Base-by-base conservation (phyloP, 2,329 filamentous ascomycete genomes). In the Cladophialophora yegresii region DNA sequence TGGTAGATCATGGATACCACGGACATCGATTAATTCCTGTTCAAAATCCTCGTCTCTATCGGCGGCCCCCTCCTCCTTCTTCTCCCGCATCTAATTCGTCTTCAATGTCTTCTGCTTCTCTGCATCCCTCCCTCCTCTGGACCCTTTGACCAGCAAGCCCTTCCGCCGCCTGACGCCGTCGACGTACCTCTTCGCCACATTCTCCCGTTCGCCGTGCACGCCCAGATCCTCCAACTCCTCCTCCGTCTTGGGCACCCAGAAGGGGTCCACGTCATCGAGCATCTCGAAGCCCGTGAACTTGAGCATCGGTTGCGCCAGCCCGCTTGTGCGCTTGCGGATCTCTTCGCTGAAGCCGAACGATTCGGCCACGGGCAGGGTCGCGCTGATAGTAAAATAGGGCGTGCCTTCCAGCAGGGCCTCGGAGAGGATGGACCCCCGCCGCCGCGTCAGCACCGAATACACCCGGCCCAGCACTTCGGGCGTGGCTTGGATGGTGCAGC, bases 331-430 rank as follows among this genome's bases (percentile, higher is more conserved):
- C 80, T 98, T 98, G 64, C 95, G 87, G 80, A 99, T 98, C 78
- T 99, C 95, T 74, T 98, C 95, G 4, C 87, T 87, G 80, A 99
- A 99, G 0, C 95, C 95, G 75, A 99, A 99, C 8, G 90, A 95
- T 78, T 97, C 93, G 22, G 92, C 93, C 0, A 96, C 95, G 0
- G 95, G 95, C 5, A 99, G 84, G 1, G 93, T 83, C 0, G 93
- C 90, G 59, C 89, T 85, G 75, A 99, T 96, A 4, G 92, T 96
- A 82, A 96, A 99, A 79, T 97, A 98, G 1, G 93, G 93, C 0
- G 92, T 96, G 26, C 95, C 93, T 74, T 96, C 92, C 72, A 96
- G 96, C 82, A 99, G 90, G 22, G 88, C 87, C 78, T 99, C 95
- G 9, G 90, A 90, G 23, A 96, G 86, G 59, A 99, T 96, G 43